Conservation (phyloP, 179 eudicot genomes). For the Beta lomatogona region DNA sequence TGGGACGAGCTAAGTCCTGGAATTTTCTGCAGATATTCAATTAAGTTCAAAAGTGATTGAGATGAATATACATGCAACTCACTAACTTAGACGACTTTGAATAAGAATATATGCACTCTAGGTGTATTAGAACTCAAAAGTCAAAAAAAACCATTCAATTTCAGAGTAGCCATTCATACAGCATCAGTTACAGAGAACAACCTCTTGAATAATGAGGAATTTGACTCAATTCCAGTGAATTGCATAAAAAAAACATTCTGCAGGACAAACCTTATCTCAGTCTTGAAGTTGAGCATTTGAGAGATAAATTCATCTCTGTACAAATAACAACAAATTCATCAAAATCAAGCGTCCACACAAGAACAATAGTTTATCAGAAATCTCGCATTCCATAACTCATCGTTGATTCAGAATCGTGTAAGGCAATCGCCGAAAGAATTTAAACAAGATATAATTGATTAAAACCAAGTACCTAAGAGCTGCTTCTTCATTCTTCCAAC, state of each 20-base stretch:
- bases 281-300: constrained; percentile 63
- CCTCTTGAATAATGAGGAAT: no score
- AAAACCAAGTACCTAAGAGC: constrained; percentile 36
- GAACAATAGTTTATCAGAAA: neutral
- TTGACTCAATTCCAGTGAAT: neutral
- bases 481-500: constrained; percentile 48
- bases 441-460: neutral
- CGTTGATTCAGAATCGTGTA: neutral
- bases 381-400: neutral
- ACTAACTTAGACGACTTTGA: neutral
- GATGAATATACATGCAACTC: neutral
- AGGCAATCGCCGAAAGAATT: neutral
- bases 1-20: constrained; percentile 20
- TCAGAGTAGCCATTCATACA: no score
- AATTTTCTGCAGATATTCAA: constrained; percentile 30
- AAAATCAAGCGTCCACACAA: neutral
- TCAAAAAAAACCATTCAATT: no score
- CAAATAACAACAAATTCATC: neutral
- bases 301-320: constrained; percentile 71
- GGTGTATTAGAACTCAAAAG: no score
- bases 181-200: no score
- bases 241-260: neutral
- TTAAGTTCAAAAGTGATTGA: no score
- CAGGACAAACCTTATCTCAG: constrained; percentile 52
- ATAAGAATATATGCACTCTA: neutral